Evolutionary conservation across 495 filamentous ascomycete genomes (phyloP), one percentile per base, ranked within the genome.

Genomic region (Penicillium manginii): DNA sequence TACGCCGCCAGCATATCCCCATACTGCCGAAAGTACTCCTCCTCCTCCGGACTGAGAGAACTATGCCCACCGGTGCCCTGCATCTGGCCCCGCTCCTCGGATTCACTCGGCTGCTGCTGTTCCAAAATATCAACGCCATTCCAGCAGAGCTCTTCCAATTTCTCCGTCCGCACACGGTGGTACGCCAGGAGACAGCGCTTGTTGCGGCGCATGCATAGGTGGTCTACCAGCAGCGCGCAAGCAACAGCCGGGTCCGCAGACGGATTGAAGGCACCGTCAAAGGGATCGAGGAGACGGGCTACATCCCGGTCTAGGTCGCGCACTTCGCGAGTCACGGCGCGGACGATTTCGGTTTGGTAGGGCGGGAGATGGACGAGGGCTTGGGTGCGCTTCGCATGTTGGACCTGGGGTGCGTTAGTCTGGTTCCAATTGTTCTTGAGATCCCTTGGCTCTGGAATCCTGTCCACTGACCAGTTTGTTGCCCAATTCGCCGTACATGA

Each of bases 171-270:
- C 2, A 90, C 91, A 23, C 90, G 86, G 70, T 98, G 96, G 66
- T 99, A 99, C 17, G 93, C 93, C 1, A 99, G 84, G 7, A 99
- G 83, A 64, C 96, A 98, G 42, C 94, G 88, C 72, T 99, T 99
- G 73, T 99, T 96, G 43, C 96, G 83, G 19, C 93, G 87, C 90
- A 97, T 97, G 59, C 90, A 92, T 3, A 98, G 78, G 67, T 98
- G 94, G 73, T 96, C 89, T 59, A 97, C 92, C 17, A 99, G 84
- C 17, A 99, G 81, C 6, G 89, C 88, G 69, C 90, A 96, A 8
- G 93, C 93, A 39, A 87, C 88, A 8, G 90, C 89, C 19, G 91
- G 91, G 62, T 98, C 87, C 2, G 86, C 83, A 22, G 88, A 84
- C 11, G 94, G 94, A 66, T 96, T 86, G 81, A 98, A 97, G 8